Conservation (phyloP, 73 alveolate genomes). For the Breviolum minutum region DNA sequence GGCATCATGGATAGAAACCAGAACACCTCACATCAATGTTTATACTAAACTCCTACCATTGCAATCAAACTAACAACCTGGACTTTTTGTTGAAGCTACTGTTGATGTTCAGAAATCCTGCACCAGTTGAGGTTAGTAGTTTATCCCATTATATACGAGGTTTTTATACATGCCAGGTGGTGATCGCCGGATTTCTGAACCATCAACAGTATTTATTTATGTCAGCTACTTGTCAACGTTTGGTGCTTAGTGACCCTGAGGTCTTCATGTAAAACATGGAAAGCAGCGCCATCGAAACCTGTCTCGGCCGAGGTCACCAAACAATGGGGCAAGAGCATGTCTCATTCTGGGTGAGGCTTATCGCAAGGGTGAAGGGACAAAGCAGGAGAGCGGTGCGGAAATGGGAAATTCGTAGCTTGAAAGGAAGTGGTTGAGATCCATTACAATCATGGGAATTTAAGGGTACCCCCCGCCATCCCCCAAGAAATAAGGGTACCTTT, state of each 20-base stretch:
- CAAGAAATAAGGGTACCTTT: background rate
- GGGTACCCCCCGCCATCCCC: too few species aligned
- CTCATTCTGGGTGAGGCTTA: background rate
- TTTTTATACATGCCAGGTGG: too few species aligned
- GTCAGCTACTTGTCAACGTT: background rate
- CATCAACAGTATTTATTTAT: background rate
- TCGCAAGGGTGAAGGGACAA: background rate
- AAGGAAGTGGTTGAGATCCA: background rate
- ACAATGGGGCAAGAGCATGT: background rate
- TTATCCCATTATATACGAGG: too few species aligned
- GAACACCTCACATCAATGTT: too few species aligned
- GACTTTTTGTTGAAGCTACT: too few species aligned
- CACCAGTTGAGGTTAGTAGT: too few species aligned
- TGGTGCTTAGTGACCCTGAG: background rate
- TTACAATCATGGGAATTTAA: background rate
- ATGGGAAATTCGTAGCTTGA: background rate
- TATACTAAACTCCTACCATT: too few species aligned
- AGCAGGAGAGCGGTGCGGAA: background rate
- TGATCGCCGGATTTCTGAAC: too few species aligned
- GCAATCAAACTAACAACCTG: too few species aligned
- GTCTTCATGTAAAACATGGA: background rate
- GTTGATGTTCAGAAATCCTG: too few species aligned
- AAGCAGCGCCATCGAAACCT: background rate
- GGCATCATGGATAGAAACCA: too few species aligned
- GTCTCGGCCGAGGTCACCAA: background rate